Percentiles rank a stretch among this genome's conserved stretches.
Evolutionary conservation across 2,329 filamentous ascomycete species (phyloP).

Genomic region (Ophiostoma sp.): DNA sequence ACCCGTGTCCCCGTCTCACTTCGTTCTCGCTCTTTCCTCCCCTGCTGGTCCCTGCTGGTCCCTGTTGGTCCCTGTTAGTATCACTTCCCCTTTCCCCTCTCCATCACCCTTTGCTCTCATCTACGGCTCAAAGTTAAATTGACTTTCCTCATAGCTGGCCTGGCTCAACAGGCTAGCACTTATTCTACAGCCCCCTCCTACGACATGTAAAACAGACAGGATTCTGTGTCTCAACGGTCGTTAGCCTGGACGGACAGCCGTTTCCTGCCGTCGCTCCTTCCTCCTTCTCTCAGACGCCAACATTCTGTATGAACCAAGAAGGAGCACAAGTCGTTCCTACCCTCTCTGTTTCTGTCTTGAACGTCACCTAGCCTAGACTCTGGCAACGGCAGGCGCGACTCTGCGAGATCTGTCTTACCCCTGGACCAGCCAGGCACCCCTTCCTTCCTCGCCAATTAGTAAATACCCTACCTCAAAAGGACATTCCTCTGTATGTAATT

Average conservation of each 20-base stretch:
- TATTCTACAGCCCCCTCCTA: constrained; percentile 6
- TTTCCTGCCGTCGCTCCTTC: constrained; percentile 7
- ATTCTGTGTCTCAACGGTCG: constrained; percentile 13
- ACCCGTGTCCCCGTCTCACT: not conserved
- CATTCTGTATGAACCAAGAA: not conserved
- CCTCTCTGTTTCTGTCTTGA: not conserved
- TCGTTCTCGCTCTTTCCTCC: constrained; percentile 13
- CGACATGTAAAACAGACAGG: constrained; percentile 10
- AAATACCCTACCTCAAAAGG: not conserved
- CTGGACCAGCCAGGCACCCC: constrained; percentile 9
- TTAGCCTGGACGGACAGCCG: constrained; percentile 1
- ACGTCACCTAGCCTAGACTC: not conserved
- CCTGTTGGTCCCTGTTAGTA: not conserved
- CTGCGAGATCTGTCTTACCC: constrained; percentile 4
- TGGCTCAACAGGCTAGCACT: not conserved
- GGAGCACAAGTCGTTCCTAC: not conserved
- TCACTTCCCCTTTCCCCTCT: constrained; percentile 8
- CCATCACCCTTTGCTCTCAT: not conserved
- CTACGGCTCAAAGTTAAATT: constrained; percentile 3
- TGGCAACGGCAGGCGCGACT: not conserved
- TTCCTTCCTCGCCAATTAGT: not conserved
- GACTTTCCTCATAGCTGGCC: not conserved
- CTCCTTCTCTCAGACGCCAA: not conserved
- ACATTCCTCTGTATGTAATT: not conserved
- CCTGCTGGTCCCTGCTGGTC: constrained; percentile 9